Evolutionary conservation across 1,284 basidiomycete species (phyloP), one percentile per base, ranked within the genome.

Genomic region (Trichosporon ovoides): DNA sequence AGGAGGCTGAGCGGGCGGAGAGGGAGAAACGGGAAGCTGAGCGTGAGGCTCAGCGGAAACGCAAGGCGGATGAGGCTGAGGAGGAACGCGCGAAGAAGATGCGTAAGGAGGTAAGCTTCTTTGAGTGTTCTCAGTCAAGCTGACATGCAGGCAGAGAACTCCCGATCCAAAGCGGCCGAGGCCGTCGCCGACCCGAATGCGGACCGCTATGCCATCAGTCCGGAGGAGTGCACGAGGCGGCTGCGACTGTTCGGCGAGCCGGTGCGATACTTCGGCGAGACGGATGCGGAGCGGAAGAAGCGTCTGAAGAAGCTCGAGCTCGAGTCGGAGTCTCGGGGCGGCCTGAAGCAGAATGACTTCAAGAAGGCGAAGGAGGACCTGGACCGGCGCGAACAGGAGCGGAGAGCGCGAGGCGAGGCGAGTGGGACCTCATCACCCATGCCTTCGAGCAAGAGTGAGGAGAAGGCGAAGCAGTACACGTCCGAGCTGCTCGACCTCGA

Each of bases 231-330:
- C 24, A 81, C 94, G 55, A 85, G 89, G 7, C 84, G 96, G 13
- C 83, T 99, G 24, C 86, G 96, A 36, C 81, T 84, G 24, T 95
- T 95, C 73, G 91, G 90, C 24, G 91, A 98, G 72, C 96, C 96
- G 2, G 90, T 98, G 62, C 85, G 92, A 10, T 80, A 98, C 2
- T 99, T 99, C 71, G 96, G 87, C 40, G 96, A 99, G 75, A 85
- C 87, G 0, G 95, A 98, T 79, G 91, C 91, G 77, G 96, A 98
- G 51, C 83, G 95, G 10, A 81, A 93, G 38, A 78, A 98, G 22
- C 86, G 96, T 16, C 77, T 99, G 22, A 85, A 95, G 57, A 93
- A 95, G 0, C 80, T 98, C 14, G 95, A 99, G 75, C 83, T 99
- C 51, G 88, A 96, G 61, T 94, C 96, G 69, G 90, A 92, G 75